Percentiles rank a stretch among this genome's conserved stretches.
Evolutionary conservation across 805 yeast species (phyloP).

Genomic region (Candida tallmaniae): DNA sequence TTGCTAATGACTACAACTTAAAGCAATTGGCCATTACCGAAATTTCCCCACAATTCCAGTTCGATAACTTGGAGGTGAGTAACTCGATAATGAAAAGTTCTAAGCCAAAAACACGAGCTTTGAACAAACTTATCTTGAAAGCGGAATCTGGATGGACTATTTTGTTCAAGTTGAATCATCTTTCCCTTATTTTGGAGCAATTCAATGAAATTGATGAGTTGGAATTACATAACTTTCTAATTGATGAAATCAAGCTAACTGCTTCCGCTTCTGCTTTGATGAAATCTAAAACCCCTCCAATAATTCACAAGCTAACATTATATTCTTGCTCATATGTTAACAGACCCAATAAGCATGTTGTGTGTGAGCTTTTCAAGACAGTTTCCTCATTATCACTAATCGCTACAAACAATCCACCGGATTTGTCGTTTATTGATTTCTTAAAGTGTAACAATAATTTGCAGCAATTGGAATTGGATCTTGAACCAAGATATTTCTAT

Average conservation of each 20-base stretch:
- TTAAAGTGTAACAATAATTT: slow-evolving; percentile 32
- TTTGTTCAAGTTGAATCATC: slow-evolving; percentile 42
- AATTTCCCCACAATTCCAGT: slow-evolving; percentile 48
- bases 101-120: slow-evolving; percentile 15
- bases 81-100: slow-evolving; percentile 2
- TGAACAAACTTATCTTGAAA: slow-evolving; percentile 32
- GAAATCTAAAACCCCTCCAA: not conserved
- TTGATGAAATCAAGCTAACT: slow-evolving; percentile 35
- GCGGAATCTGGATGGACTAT: slow-evolving; percentile 51
- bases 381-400: slow-evolving; percentile 35
- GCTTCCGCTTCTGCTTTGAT: not conserved
- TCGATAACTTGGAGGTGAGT: slow-evolving; percentile 16
- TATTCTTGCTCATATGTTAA: slow-evolving; percentile 19
- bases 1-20: slow-evolving; percentile 40
- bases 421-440: slow-evolving; percentile 48
- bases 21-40: slow-evolving; percentile 37
- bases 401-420: slow-evolving; percentile 39
- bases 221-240: slow-evolving; percentile 41
- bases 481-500: slow-evolving; percentile 45
- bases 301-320: slow-evolving; percentile 14
- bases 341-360: slow-evolving; percentile 12
- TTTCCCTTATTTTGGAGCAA: slow-evolving; percentile 42
- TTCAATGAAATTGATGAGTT: slow-evolving; percentile 37
- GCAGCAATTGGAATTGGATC: slow-evolving; percentile 40
- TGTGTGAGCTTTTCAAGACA: slow-evolving; percentile 35